phyloP scores from a whole-genome alignment of 345 rosid species.

The Crucihimalaya himalaica region DNA sequence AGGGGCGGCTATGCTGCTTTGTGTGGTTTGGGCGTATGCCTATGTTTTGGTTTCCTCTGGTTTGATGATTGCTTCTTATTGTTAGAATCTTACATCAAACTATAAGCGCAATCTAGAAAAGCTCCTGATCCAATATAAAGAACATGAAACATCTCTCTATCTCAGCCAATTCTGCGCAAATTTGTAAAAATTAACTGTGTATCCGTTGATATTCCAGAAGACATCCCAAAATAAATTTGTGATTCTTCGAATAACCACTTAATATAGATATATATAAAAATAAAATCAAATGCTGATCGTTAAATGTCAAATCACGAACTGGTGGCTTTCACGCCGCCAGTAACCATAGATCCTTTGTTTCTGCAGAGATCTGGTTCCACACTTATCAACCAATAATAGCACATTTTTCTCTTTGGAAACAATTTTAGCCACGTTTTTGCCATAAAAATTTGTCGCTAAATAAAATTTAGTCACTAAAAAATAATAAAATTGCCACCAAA shows the following conservation, averaged over 20 bases:
- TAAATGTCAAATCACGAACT: not conserved
- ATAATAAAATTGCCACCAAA: too few relatives aligned
- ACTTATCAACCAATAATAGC: constrained; percentile 7
- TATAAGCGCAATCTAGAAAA: too few relatives aligned
- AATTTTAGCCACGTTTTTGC: too few relatives aligned
- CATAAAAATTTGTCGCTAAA: too few relatives aligned
- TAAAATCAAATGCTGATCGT: not conserved
- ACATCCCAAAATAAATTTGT: not conserved
- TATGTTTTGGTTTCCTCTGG: too few relatives aligned
- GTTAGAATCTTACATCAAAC: not conserved
- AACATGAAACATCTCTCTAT: too few relatives aligned
- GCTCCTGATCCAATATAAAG: too few relatives aligned
- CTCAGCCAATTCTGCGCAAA: not conserved
- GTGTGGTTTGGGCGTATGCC: not conserved
- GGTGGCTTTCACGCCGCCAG: not conserved
- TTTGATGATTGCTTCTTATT: not conserved
- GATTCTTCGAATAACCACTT: too few relatives aligned
- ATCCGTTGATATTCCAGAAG: not conserved
- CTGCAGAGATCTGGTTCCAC: not conserved
- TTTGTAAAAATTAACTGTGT: not conserved
- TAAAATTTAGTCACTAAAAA: too few relatives aligned
- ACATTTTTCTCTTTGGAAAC: not conserved
- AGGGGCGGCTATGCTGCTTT: not conserved
- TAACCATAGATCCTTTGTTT: not conserved
- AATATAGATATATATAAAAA: too few relatives aligned